Percentiles rank a stretch among this genome's conserved stretches.
Conservation (phyloP, 129 eudicot genomes). For the Flaveria ramosissima region DNA sequence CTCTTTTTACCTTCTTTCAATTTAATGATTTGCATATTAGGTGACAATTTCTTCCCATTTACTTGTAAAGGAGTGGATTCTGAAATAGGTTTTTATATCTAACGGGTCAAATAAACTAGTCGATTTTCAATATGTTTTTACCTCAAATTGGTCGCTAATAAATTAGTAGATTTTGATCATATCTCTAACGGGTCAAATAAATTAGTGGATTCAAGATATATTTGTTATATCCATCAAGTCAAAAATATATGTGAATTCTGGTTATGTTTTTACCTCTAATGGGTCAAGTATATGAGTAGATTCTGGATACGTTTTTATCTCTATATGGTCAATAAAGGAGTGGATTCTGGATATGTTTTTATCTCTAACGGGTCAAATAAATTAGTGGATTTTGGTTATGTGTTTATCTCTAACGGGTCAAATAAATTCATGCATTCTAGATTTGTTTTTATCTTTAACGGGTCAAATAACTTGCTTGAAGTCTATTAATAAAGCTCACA, state of each 20-base stretch:
- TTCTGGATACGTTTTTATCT: no score
- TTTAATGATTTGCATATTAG: conserved; percentile 3
- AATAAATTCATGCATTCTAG: neutral
- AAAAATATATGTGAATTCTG: neutral
- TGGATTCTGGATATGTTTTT: neutral
- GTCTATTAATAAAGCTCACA: neutral
- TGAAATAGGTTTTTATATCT: neutral
- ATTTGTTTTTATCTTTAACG: neutral
- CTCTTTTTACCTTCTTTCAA: neutral
- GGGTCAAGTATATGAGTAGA: neutral
- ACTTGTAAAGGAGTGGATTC: neutral
- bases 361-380: neutral
- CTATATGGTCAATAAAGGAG: no score
- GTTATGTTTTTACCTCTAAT: neutral
- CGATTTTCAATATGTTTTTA: neutral
- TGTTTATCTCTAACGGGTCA: neutral
- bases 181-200: neutral
- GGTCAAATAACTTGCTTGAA: neutral
- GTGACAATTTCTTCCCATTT: neutral
- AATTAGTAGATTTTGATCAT: neutral
- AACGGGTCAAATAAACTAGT: neutral
- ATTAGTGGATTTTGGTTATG: neutral
- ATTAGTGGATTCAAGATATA: neutral
- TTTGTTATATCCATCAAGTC: neutral
- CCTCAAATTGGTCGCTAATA: neutral